phyloP scores from a whole-genome alignment of 108 stramenopile genomes.

The Aurantiochytrium sp. region DNA sequence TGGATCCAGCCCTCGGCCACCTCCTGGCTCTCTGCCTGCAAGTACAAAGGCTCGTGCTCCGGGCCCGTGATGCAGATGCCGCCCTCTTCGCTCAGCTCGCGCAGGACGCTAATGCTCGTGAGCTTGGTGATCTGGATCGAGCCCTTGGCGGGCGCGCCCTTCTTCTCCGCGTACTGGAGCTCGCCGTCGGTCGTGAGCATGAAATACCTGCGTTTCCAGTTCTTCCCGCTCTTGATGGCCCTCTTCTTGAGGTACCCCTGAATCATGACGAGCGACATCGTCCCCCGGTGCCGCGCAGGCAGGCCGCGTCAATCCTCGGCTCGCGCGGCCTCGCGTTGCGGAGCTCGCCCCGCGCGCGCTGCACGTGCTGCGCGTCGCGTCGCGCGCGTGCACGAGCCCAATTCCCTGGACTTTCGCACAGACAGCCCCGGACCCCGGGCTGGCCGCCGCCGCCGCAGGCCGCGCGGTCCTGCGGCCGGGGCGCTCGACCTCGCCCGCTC shows the following conservation, averaged over 20 bases:
- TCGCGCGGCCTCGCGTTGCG: too few relatives aligned
- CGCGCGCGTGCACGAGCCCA: too few relatives aligned
- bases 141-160: not conserved
- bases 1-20: slow-evolving; percentile 24
- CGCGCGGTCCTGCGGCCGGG: too few relatives aligned
- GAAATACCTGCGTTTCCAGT: slow-evolving; percentile 15
- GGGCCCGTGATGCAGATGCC: not conserved
- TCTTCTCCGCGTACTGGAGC: not conserved
- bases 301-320: too few relatives aligned
- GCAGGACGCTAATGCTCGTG: not conserved
- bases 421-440: too few relatives aligned
- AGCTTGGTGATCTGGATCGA: not conserved
- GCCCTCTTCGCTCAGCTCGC: not conserved
- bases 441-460: too few relatives aligned
- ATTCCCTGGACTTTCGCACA: too few relatives aligned
- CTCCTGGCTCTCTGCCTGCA: not conserved
- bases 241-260: slow-evolving; percentile 7
- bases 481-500: too few relatives aligned
- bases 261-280: not conserved
- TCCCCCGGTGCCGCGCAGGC: not conserved
- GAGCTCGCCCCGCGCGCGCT: too few relatives aligned
- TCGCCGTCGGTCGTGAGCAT: not conserved
- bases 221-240: slow-evolving; percentile 15
- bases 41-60: not conserved
- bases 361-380: too few relatives aligned